A percentile compares a stretch with the other conserved stretches of the same genome.
phyloP scores from a whole-genome alignment of 2,329 filamentous ascomycete genomes.

The Beauveria sp. region DNA sequence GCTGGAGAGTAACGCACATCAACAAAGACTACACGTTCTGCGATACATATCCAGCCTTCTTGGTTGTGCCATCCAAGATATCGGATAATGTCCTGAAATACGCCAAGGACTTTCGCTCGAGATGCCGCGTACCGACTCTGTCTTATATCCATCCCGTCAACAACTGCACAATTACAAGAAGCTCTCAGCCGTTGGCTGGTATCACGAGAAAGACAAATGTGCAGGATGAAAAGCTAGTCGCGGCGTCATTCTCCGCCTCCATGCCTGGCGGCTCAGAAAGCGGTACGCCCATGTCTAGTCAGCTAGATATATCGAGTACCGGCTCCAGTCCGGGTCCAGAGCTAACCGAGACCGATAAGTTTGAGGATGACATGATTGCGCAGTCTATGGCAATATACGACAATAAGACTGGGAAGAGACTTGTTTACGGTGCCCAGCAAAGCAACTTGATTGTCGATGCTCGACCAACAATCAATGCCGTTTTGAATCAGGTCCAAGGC shows the following conservation, averaged over 20 bases:
- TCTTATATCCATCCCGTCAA: slow-evolving; percentile 96
- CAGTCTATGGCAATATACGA: slow-evolving; percentile 37
- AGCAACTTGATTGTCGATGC: slow-evolving; percentile 94
- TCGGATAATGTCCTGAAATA: slow-evolving; percentile 98
- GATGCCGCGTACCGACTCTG: slow-evolving; percentile 78
- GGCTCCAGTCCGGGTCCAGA: slow-evolving; percentile 36
- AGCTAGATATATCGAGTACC: slow-evolving; percentile 38
- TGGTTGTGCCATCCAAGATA: slow-evolving; percentile 80
- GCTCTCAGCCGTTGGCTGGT: slow-evolving; percentile 85
- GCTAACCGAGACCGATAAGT: slow-evolving; percentile 53
- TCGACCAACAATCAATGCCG: slow-evolving; percentile 85
- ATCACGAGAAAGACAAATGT: slow-evolving; percentile 83
- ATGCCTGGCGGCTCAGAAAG: slow-evolving; percentile 27
- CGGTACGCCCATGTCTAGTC: slow-evolving; percentile 34
- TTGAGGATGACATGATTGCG: slow-evolving; percentile 61
- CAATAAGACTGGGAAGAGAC: slow-evolving; percentile 51
- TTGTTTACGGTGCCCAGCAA: slow-evolving; percentile 87
- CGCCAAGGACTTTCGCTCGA: slow-evolving; percentile 80
- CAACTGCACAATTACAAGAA: slow-evolving; percentile 92
- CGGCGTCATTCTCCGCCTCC: slow-evolving; percentile 68
- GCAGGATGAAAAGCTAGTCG: slow-evolving; percentile 89
- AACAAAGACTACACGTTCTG: slow-evolving; percentile 89
- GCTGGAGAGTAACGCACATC: slow-evolving; percentile 86
- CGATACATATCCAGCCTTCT: slow-evolving; percentile 78
- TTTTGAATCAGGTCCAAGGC: slow-evolving; percentile 88